Conservation (phyloP, 305 asterid genomes). For the Solanum hybrid region DNA sequence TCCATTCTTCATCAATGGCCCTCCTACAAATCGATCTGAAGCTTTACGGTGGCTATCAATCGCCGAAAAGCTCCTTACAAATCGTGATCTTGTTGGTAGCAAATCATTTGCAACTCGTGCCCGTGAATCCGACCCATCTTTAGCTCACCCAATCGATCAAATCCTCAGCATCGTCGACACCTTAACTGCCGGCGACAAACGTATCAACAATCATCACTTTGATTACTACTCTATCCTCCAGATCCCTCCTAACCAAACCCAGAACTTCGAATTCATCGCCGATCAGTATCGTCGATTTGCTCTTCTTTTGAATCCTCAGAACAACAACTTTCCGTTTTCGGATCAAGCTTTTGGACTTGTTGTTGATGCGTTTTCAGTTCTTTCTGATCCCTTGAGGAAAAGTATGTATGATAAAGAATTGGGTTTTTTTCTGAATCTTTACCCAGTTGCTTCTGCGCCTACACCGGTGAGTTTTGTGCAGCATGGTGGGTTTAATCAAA, state of each 20-base stretch:
- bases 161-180: slow-evolving; percentile 75
- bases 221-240: slow-evolving; percentile 82
- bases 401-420: slow-evolving; percentile 44
- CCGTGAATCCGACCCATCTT: slow-evolving; percentile 82
- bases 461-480: neutral
- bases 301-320: slow-evolving; percentile 55
- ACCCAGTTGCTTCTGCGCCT: slow-evolving; percentile 18
- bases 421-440: slow-evolving; percentile 12
- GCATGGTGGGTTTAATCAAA: neutral
- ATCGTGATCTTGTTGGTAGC: slow-evolving; percentile 54
- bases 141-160: slow-evolving; percentile 56
- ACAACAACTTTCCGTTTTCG: slow-evolving; percentile 58
- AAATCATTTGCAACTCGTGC: slow-evolving; percentile 86
- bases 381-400: slow-evolving; percentile 44
- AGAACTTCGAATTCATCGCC: slow-evolving; percentile 54
- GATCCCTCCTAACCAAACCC: slow-evolving; percentile 48
- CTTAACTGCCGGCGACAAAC: slow-evolving; percentile 62
- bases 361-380: slow-evolving; percentile 49
- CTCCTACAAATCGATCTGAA: slow-evolving; percentile 44
- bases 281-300: slow-evolving; percentile 65
- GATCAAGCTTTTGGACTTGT: slow-evolving; percentile 61
- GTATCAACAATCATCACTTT: slow-evolving; percentile 56
- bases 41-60: slow-evolving; percentile 55
- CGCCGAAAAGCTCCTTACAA: slow-evolving; percentile 47
- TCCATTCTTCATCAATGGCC: slow-evolving; percentile 49